Percentiles rank a stretch among this genome's conserved stretches.
These are phyloP conservation scores for Rhizopus stolonifer DNA, from an alignment of 371 early-diverging fungal genomes.

Conservation along the genomic window DNA sequence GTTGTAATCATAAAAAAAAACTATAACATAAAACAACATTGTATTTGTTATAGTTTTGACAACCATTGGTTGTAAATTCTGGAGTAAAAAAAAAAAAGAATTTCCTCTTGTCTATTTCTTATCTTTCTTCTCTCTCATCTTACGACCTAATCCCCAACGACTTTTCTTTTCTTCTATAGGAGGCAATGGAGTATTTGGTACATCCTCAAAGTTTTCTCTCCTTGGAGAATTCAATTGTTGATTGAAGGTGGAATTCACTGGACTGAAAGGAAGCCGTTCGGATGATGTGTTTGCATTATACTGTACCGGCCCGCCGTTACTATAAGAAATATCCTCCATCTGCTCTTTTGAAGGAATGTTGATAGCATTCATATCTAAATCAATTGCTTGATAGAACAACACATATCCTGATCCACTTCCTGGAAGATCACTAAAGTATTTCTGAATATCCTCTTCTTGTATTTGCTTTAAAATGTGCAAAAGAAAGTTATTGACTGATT, in stretches of 20 bases:
- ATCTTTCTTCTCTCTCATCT: slow-evolving; percentile 5
- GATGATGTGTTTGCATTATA: slow-evolving; percentile 4
- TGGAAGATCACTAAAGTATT: slow-evolving; percentile 82
- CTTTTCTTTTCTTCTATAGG: slow-evolving; percentile 7
- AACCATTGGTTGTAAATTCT: no score
- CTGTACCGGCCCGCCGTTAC: slow-evolving; percentile 17
- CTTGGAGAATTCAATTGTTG: slow-evolving; percentile 1
- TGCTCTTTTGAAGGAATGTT: slow-evolving; percentile 19
- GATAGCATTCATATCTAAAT: slow-evolving; percentile 43
- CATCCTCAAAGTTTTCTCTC: background rate
- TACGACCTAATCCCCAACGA: slow-evolving; percentile 17
- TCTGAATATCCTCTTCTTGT: slow-evolving; percentile 76
- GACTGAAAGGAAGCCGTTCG: slow-evolving; percentile 7
- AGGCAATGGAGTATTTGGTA: background rate
- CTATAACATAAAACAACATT: no score
- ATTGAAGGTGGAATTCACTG: slow-evolving; percentile 20
- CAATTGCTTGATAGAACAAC: slow-evolving; percentile 73
- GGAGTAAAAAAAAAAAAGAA: background rate
- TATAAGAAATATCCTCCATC: slow-evolving; percentile 10
- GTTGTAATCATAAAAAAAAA: no score
- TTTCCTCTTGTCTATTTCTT: background rate
- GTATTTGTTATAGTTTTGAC: no score
- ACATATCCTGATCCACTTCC: slow-evolving; percentile 83
- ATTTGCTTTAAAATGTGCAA: slow-evolving; percentile 49
- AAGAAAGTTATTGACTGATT: no score